Base-by-base conservation (phyloP, 768 basidiomycete genomes). In the Amanita exitialis region DNA sequence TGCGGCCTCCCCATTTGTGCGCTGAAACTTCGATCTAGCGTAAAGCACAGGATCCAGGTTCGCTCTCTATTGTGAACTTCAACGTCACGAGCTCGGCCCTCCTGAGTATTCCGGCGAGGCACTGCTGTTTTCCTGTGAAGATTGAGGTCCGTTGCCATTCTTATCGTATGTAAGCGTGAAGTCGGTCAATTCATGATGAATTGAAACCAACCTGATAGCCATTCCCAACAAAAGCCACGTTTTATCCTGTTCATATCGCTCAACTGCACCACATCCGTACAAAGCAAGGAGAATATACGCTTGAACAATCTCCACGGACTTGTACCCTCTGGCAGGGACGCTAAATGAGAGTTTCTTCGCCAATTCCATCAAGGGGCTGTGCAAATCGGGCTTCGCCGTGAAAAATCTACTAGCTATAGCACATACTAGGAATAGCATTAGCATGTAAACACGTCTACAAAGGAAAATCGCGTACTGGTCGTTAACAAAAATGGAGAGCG, bases 1-100 rank as follows among this genome's bases (percentile, higher is more conserved):
- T 89, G 82, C 3, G 95, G 95, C 68, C 96, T 97, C 39, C 94
- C 94, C 91, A 97, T 91, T 67, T 95, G 93, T 0, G 94, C 89
- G 57, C 91, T 90, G 53, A 86, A 77, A 58, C 92, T 95, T 54
- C 91, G 76, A 63, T 97, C 94, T 30, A 96, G 74, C 51, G 77
- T 78, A 64, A 83, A 93, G 59, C 89, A 92, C 53, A 91, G 66
- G 45, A 96, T 71, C 96, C 96, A 99, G 7, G 92, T 91, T 44
- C 96, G 72, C 66, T 98, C 94, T 41, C 96, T 80, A 64, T 97
- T 99, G 67, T 89, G 84, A 10, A 96, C 82, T 69, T 98, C 89
- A 52, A 76, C 66, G 60, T 89, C 90, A 48, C 87, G 80, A 20
- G 83, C 79, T 48, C 76, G 78, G 30, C 83, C 88, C 61, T 94